Evolutionary conservation across 495 filamentous ascomycete species (phyloP).

Genomic region (Peziza echinospora): DNA sequence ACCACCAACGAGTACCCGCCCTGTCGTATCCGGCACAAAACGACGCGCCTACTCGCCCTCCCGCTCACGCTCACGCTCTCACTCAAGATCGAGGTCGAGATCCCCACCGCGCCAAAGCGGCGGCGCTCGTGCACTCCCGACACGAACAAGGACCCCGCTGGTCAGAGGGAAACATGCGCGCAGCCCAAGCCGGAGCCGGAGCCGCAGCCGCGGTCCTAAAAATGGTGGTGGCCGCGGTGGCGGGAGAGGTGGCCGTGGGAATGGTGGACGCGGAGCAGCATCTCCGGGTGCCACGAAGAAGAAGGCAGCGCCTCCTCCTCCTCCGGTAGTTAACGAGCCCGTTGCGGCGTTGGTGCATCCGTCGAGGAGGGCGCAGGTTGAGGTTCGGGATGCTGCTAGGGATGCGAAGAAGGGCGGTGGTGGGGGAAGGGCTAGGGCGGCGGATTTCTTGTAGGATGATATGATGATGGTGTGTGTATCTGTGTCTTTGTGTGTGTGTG

Average conservation of each 20-base stretch:
- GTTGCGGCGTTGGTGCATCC: too few species aligned
- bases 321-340: too few species aligned
- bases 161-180: too few species aligned
- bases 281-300: constrained; percentile 1
- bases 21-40: too few species aligned
- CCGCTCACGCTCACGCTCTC: too few species aligned
- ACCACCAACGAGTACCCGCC: neutral
- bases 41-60: too few species aligned
- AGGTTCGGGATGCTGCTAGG: neutral
- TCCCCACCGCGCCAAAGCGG: too few species aligned
- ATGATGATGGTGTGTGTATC: too few species aligned
- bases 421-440: constrained; percentile 11
- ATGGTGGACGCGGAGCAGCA: neutral
- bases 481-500: too few species aligned
- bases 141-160: too few species aligned
- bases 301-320: neutral
- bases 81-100: too few species aligned
- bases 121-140: too few species aligned
- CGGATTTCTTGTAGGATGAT: constrained; percentile 10
- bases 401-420: constrained; percentile 4
- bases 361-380: neutral
- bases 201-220: neutral
- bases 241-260: neutral
- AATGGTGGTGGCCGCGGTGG: neutral
- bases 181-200: neutral